Base-by-base conservation (phyloP, 768 basidiomycete genomes). In the Rhizopogon roseolus region DNA sequence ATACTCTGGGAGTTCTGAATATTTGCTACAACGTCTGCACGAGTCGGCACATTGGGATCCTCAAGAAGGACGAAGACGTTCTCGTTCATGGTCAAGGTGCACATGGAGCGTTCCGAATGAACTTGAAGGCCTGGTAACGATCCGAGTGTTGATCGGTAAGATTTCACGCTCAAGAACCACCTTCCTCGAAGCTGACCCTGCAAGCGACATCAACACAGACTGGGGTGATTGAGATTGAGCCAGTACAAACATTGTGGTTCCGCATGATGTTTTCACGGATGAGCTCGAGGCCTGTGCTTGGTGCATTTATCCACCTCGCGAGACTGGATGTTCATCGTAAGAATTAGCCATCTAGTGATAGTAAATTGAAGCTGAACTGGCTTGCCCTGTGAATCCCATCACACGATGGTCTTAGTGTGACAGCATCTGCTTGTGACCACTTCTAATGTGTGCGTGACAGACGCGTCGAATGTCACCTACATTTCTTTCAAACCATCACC, bases 231-330 rank as follows among this genome's bases (percentile, higher is more conserved):
- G 19, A 48, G 32, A 32, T 9, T 41, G 50, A 54, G 55, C 32
- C 49, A 25, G 51, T 41, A 69, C 77, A 57, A 60, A 71, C 88
- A 65, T 86, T 82, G 65, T 91, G 88, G 59, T 91, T 91, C 37
- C 76, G 72, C 2, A 74, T 55, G 42, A 92, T 84, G 58, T 90
- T 90, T 41, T 87, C 80, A 56, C 75, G 71, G 36, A 91, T 84
- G 46, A 86, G 76, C 49, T 84, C 79, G 19, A 91, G 68, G 28
- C 88, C 87, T 51, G 80, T 78, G 10, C 83, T 76, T 4, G 90
- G 89, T n/a, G 89, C 86, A 68, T 91, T 90, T 28, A 85, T 79
- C 90, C 88, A 90, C 58, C 90, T 80, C 41, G 87, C 90, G 50
- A 92, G 71, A 43, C 89, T 90, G 59, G 25, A 50, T 34, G 32